A percentile compares a stretch with the other conserved stretches of the same genome.
phyloP scores from a whole-genome alignment of 1,284 basidiomycete genomes.

The Cystobasidium sp. region DNA sequence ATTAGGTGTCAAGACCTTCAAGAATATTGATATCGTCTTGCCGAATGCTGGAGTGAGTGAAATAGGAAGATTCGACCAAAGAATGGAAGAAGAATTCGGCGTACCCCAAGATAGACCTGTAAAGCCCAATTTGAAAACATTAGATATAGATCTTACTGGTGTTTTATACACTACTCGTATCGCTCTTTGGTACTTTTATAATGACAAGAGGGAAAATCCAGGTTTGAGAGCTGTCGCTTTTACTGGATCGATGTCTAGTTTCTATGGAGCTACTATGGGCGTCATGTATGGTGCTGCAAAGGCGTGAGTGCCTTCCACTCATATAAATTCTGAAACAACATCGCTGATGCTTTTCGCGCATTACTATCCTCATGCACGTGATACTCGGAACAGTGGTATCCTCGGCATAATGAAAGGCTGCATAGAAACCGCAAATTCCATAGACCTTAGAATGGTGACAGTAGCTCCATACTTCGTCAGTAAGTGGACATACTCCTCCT shows the following conservation, averaged over 20 bases:
- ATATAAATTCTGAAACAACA: neutral
- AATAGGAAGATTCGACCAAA: slow-evolving; percentile 55
- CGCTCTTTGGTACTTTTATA: slow-evolving; percentile 40
- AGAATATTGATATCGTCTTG: slow-evolving; percentile 63
- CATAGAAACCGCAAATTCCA: slow-evolving; percentile 34
- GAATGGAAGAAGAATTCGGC: slow-evolving; percentile 40
- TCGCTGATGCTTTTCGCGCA: neutral
- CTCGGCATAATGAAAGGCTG: slow-evolving; percentile 42
- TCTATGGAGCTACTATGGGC: slow-evolving; percentile 41
- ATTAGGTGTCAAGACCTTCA: slow-evolving; percentile 61
- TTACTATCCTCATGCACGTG: neutral
- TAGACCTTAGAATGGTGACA: slow-evolving; percentile 37
- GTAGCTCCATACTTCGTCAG: slow-evolving; percentile 63
- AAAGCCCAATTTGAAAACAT: slow-evolving; percentile 61
- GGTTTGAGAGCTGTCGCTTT: slow-evolving; percentile 58
- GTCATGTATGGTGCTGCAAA: slow-evolving; percentile 43
- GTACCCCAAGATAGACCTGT: slow-evolving; percentile 53
- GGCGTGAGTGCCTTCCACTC: slow-evolving; percentile 17
- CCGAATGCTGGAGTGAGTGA: slow-evolving; percentile 66
- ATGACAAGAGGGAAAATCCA: slow-evolving; percentile 60
- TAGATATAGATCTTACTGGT: slow-evolving; percentile 64
- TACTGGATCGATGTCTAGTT: slow-evolving; percentile 60
- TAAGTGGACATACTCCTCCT: slow-evolving; percentile 56
- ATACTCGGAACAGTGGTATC: slow-evolving; percentile 10
- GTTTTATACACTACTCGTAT: slow-evolving; percentile 60